Evolutionary conservation across 768 basidiomycete genomes (phyloP).

Genomic region (Hebeloma cylindrosporum): DNA sequence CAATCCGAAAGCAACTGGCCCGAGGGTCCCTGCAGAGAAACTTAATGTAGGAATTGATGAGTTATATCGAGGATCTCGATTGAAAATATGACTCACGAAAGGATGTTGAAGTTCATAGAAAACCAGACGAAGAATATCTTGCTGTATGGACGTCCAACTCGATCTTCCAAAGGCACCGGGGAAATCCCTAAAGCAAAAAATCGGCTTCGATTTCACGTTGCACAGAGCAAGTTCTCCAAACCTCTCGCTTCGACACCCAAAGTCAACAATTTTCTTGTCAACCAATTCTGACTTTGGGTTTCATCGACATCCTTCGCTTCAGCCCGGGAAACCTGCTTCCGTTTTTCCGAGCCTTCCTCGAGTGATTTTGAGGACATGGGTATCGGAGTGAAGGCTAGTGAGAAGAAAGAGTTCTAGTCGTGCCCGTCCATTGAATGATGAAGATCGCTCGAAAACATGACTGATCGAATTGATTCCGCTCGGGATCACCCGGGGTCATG

Average conservation of each 20-base stretch:
- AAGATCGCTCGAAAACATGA: too few relatives aligned
- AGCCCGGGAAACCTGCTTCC: too few relatives aligned
- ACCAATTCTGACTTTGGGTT: too few relatives aligned
- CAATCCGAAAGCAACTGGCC: slow-evolving; percentile 58
- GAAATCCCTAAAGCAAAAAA: slow-evolving; percentile 40
- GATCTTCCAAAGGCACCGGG: slow-evolving; percentile 55
- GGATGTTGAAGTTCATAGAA: slow-evolving; percentile 68
- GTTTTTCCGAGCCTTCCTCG: too few relatives aligned
- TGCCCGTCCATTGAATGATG: too few relatives aligned
- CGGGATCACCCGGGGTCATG: too few relatives aligned
- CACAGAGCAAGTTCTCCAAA: neutral
- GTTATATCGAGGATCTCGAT: too few relatives aligned
- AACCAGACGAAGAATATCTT: slow-evolving; percentile 82
- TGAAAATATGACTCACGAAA: slow-evolving; percentile 41
- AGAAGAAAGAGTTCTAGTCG: too few relatives aligned
- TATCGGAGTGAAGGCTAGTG: too few relatives aligned
- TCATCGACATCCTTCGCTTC: too few relatives aligned
- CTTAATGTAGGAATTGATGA: slow-evolving; percentile 29
- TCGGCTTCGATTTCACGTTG: neutral
- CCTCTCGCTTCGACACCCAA: slow-evolving; percentile 12
- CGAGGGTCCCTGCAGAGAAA: slow-evolving; percentile 68
- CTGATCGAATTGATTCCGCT: too few relatives aligned
- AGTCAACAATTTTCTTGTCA: slow-evolving; percentile 9
- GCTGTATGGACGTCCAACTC: slow-evolving; percentile 59
- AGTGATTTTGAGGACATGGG: too few relatives aligned